These are phyloP conservation scores for Phytophthora pistaciae DNA, from an alignment of 352 stramenopile genomes.

Conservation along the genomic window DNA sequence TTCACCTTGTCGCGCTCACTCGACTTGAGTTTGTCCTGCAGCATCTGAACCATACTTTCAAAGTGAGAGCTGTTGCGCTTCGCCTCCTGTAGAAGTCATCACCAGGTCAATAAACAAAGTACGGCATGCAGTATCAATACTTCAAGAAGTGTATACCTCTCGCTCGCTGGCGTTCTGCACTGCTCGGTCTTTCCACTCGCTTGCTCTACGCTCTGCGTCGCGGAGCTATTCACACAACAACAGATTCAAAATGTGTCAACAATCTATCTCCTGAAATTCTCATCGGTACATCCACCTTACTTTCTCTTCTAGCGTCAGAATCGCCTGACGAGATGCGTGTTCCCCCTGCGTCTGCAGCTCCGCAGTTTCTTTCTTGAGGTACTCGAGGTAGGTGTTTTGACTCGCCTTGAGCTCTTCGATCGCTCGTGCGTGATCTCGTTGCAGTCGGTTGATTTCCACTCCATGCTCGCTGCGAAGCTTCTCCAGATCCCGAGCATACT, in stretches of 20 bases:
- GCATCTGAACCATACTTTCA: conserved; percentile 23
- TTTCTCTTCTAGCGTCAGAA: conserved; percentile 41
- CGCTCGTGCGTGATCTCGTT: conserved; percentile 48
- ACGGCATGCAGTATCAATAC: not conserved
- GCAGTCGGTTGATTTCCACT: conserved; percentile 48
- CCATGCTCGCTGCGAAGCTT: conserved; percentile 49
- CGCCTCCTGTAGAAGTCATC: conserved; percentile 19
- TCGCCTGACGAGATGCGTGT: conserved; percentile 32
- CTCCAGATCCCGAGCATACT: conserved; percentile 59
- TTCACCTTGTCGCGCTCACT: conserved; percentile 33
- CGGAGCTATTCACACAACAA: conserved; percentile 26
- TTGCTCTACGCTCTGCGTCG: conserved; percentile 46
- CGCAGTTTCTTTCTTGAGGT: conserved; percentile 54
- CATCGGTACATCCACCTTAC: conserved; percentile 18
- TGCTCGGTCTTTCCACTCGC: conserved; percentile 50
- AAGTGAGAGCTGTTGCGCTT: conserved; percentile 22
- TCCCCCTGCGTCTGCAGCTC: conserved; percentile 32
- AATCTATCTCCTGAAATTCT: not conserved
- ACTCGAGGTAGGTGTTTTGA: conserved; percentile 58
- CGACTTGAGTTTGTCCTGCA: conserved; percentile 16
- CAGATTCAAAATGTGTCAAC: not conserved
- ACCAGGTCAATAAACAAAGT: not conserved
- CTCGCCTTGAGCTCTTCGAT: conserved; percentile 54
- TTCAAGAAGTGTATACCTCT: conserved; percentile 35
- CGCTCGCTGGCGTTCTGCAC: conserved; percentile 46